Evolutionary conservation across 495 filamentous ascomycete genomes (phyloP).

Genomic region (Penicillium crystallinum): DNA sequence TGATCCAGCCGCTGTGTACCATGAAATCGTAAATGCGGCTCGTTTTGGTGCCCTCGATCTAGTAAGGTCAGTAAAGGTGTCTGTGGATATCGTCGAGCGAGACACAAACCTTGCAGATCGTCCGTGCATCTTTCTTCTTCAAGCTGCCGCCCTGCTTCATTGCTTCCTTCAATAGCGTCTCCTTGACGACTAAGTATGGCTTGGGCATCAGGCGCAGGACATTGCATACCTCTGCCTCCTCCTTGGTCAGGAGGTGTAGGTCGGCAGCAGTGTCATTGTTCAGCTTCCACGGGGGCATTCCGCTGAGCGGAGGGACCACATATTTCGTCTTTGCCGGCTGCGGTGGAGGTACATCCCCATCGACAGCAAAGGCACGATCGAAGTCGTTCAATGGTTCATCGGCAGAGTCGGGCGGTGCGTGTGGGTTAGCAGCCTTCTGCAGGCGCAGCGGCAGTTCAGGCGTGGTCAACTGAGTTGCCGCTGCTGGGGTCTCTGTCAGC

Average conservation of each 20-base stretch:
- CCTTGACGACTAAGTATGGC: constrained; percentile 91
- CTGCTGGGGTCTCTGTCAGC: constrained; percentile 65
- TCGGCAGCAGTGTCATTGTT: constrained; percentile 73
- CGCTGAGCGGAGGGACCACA: constrained; percentile 42
- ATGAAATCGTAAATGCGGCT: constrained; percentile 88
- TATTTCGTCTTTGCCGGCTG: constrained; percentile 45
- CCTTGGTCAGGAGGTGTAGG: constrained; percentile 76
- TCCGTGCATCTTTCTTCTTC: constrained; percentile 85
- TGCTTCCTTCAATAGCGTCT: constrained; percentile 78
- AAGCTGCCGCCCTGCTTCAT: constrained; percentile 78
- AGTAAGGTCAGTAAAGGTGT: constrained; percentile 6
- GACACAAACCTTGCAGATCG: constrained; percentile 55
- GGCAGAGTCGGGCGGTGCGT: constrained; percentile 28
- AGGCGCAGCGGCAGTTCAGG: constrained; percentile 67
- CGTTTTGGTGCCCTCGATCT: constrained; percentile 63
- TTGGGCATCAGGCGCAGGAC: constrained; percentile 80
- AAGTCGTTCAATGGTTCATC: constrained; percentile 38
- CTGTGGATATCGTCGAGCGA: not conserved
- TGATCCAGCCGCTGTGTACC: constrained; percentile 87
- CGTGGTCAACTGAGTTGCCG: constrained; percentile 65
- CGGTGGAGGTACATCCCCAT: constrained; percentile 39
- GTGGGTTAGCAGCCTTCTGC: constrained; percentile 36
- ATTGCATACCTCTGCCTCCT: constrained; percentile 81
- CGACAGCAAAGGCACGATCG: constrained; percentile 37
- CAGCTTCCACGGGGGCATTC: constrained; percentile 62